phyloP scores from a whole-genome alignment of 2,329 filamentous ascomycete genomes.

The Curvularia verruculosa region DNA sequence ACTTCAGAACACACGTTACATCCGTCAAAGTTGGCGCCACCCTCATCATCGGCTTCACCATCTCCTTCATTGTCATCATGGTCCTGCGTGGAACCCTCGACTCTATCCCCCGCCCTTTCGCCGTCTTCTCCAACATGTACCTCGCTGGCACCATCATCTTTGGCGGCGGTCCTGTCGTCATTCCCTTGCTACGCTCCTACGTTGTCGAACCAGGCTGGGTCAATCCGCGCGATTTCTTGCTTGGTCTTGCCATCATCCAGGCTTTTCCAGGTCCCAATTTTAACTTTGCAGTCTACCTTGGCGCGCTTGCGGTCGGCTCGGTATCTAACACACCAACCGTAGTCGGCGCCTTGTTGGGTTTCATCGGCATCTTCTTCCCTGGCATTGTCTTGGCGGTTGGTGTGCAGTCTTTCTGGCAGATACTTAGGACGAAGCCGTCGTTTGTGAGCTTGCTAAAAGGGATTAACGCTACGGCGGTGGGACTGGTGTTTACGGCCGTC shows the following conservation, averaged over 20 bases:
- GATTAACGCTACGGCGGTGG: slow-evolving; percentile 53
- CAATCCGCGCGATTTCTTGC: slow-evolving; percentile 70
- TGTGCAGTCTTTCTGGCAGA: slow-evolving; percentile 49
- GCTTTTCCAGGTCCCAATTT: slow-evolving; percentile 70
- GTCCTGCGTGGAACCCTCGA: slow-evolving; percentile 52
- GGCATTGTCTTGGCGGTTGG: slow-evolving; percentile 48
- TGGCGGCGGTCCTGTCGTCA: slow-evolving; percentile 55
- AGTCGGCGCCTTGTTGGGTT: slow-evolving; percentile 48
- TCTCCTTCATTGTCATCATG: slow-evolving; percentile 64
- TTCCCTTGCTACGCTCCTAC: slow-evolving; percentile 52
- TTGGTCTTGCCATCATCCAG: slow-evolving; percentile 74
- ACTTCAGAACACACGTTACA: slow-evolving; percentile 45
- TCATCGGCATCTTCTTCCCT: slow-evolving; percentile 51
- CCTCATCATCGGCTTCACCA: slow-evolving; percentile 57
- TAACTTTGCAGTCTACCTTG: slow-evolving; percentile 57
- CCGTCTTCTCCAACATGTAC: slow-evolving; percentile 74
- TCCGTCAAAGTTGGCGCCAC: slow-evolving; percentile 46
- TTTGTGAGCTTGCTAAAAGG: slow-evolving; percentile 48
- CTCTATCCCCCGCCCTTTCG: slow-evolving; percentile 56
- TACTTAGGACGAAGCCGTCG: slow-evolving; percentile 42
- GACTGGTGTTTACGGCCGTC: slow-evolving; percentile 53
- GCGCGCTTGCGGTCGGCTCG: slow-evolving; percentile 47
- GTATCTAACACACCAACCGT: slow-evolving; percentile 26
- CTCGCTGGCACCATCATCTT: slow-evolving; percentile 69
- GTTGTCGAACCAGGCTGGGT: slow-evolving; percentile 74